A percentile compares a stretch with the other conserved stretches of the same genome.
These are phyloP conservation scores for Fragilaria radians DNA, from an alignment of 108 stramenopile genomes.

Conservation along the genomic window DNA sequence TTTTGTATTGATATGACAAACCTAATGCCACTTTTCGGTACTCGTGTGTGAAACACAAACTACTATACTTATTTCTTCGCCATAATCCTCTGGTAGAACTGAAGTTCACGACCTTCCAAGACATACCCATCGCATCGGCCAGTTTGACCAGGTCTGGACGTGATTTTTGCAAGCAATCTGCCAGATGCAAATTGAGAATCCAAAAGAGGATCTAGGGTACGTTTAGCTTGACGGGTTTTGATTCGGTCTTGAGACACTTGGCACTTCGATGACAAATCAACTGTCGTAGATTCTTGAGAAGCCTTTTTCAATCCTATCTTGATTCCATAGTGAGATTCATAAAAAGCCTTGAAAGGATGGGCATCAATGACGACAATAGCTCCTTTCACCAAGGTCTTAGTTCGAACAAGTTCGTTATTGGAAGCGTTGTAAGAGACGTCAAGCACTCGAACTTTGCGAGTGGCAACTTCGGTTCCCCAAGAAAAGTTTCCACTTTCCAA, in stretches of 20 bases:
- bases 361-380: constrained; percentile 97
- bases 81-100: constrained; percentile 97
- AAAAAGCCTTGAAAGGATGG: constrained; percentile 97
- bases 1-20: no score
- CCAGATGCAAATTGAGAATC: constrained; percentile 97
- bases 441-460: constrained; percentile 98
- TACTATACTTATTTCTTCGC: constrained; percentile 91
- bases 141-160: constrained; percentile 96
- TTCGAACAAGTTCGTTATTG: constrained; percentile 99
- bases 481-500: constrained; percentile 98
- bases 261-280: constrained; percentile 51
- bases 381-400: constrained; percentile 99
- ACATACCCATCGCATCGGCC: constrained; percentile 98
- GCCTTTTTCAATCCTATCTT: constrained; percentile 93
- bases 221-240: constrained; percentile 76
- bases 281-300: constrained; percentile 35
- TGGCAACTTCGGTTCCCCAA: constrained; percentile 97
- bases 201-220: constrained; percentile 79
- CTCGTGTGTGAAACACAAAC: no score
- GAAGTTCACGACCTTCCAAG: constrained; percentile 97
- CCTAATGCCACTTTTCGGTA: no score
- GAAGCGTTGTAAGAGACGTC: constrained; percentile 99
- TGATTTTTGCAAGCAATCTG: constrained; percentile 94
- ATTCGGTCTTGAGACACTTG: constrained; percentile 72
- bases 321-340: constrained; percentile 96